These are phyloP conservation scores for Monilinia laxa DNA, from an alignment of 2,329 filamentous ascomycete species.

Conservation along the genomic window DNA sequence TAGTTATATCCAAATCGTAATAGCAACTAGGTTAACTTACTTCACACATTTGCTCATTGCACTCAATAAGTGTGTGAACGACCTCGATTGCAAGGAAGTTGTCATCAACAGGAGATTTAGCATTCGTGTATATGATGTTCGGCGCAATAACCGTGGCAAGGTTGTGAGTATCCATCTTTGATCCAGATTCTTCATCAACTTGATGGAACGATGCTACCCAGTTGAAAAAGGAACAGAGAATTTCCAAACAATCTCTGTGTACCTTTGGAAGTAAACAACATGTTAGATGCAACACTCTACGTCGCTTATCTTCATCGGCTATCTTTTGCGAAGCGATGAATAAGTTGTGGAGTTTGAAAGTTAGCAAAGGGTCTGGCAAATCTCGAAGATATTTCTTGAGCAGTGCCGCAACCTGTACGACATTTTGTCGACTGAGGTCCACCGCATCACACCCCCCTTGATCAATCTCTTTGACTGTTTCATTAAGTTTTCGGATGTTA, in stretches of 20 bases:
- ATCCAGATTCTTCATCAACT: slow-evolving; percentile 93
- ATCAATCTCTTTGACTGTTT: slow-evolving; percentile 83
- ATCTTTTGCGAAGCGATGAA: slow-evolving; percentile 92
- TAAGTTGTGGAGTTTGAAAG: slow-evolving; percentile 87
- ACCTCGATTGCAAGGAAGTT: slow-evolving; percentile 93
- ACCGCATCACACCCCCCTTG: slow-evolving; percentile 80
- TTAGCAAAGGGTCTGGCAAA: slow-evolving; percentile 90
- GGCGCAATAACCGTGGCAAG: slow-evolving; percentile 95
- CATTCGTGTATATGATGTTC: slow-evolving; percentile 78
- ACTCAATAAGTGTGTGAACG: slow-evolving; percentile 85
- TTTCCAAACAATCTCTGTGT: slow-evolving; percentile 91
- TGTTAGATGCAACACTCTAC: slow-evolving; percentile 82
- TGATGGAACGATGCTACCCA: slow-evolving; percentile 98
- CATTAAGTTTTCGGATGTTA: slow-evolving; percentile 91
- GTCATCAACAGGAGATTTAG: slow-evolving; percentile 72
- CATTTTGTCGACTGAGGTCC: slow-evolving; percentile 82
- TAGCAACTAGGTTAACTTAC: slow-evolving; percentile 53
- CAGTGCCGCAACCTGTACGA: slow-evolving; percentile 89
- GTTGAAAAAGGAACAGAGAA: slow-evolving; percentile 92
- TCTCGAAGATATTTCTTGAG: slow-evolving; percentile 94
- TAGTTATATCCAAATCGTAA: slow-evolving; percentile 33
- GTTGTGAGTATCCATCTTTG: slow-evolving; percentile 99
- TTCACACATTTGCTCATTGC: slow-evolving; percentile 96
- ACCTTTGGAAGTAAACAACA: slow-evolving; percentile 91
- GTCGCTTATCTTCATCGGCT: slow-evolving; percentile 73